Evolutionary conservation across 73 alveolate genomes (phyloP).

Genomic region (Paraurostyla sp.): DNA sequence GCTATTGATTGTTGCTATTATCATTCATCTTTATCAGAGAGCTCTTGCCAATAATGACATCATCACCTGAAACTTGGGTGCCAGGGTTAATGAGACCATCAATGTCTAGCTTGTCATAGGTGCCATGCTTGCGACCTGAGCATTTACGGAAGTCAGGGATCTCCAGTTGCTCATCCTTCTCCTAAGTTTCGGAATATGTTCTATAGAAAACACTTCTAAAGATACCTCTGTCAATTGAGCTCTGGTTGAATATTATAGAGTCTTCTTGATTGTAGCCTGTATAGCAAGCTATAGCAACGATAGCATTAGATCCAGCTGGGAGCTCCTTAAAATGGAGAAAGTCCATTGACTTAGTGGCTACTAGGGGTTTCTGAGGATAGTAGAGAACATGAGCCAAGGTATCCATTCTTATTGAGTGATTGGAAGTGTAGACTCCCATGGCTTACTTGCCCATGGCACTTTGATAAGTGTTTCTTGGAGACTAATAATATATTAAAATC

Average conservation of each 20-base stretch:
- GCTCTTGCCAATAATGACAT: constrained; percentile 98
- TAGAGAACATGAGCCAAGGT: constrained; percentile 98
- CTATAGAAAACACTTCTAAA: constrained; percentile 98
- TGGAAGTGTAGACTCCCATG: constrained; percentile 98
- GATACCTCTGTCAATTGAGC: constrained; percentile 98
- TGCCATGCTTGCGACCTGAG: constrained; percentile 91
- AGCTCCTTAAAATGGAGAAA: constrained; percentile 94
- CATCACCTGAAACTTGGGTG: constrained; percentile 98
- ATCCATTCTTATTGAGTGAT: constrained; percentile 98
- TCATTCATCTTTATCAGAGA: constrained; percentile 73
- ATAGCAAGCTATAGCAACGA: constrained; percentile 99
- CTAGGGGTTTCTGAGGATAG: constrained; percentile 97
- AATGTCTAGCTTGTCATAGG: constrained; percentile 94
- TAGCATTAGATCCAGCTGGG: constrained; percentile 97
- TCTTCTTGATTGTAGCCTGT: constrained; percentile 99
- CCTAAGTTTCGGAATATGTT: constrained; percentile 92
- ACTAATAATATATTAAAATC: constrained; percentile 33
- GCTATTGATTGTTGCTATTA: constrained; percentile 19
- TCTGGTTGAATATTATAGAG: constrained; percentile 96
- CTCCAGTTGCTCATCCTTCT: constrained; percentile 88
- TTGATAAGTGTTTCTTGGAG: constrained; percentile 98
- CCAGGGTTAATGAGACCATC: constrained; percentile 99
- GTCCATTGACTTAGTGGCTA: constrained; percentile 90
- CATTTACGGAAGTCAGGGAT: constrained; percentile 82
- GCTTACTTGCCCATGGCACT: constrained; percentile 99